A percentile compares a stretch with the other conserved stretches of the same genome.
Evolutionary conservation across 2,329 filamentous ascomycete species (phyloP).

Genomic region (Ilyonectria robusta): DNA sequence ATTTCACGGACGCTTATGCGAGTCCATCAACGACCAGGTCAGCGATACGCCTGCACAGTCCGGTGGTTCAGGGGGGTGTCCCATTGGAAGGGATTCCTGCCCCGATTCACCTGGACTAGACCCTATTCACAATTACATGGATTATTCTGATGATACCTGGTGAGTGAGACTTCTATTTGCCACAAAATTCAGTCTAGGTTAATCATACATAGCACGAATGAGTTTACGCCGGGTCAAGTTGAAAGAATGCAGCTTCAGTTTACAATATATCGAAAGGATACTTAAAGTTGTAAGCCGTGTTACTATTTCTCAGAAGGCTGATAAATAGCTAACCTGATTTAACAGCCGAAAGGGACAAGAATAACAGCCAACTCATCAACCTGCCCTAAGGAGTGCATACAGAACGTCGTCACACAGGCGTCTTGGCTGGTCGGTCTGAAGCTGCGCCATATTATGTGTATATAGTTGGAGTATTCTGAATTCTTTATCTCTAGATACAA

Average conservation of each 20-base stretch:
- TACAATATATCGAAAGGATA: constrained; percentile 14
- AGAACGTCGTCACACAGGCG: too few species aligned
- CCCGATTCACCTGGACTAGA: constrained; percentile 22
- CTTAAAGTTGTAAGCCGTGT: not conserved
- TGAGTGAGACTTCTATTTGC: not conserved
- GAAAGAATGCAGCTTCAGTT: constrained; percentile 29
- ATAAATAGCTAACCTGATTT: too few species aligned
- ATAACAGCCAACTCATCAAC: too few species aligned
- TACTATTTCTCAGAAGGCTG: not conserved
- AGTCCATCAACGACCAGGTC: constrained; percentile 25
- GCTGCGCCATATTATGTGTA: too few species aligned
- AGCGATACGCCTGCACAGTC: constrained; percentile 24
- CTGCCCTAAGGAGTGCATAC: too few species aligned
- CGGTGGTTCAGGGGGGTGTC: constrained; percentile 16
- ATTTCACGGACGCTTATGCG: constrained; percentile 22
- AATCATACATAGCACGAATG: constrained; percentile 14
- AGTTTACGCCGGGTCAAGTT: constrained; percentile 19
- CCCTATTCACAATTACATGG: constrained; percentile 25
- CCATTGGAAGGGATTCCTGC: constrained; percentile 21
- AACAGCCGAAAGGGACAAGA: too few species aligned
- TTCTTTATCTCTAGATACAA: too few species aligned
- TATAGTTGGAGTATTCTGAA: too few species aligned
- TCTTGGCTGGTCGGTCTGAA: too few species aligned
- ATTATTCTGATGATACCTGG: constrained; percentile 27
- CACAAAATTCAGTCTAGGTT: not conserved